These are phyloP conservation scores for Pseudonitzschia pungens DNA, from an alignment of 108 stramenopile genomes.

Conservation along the genomic window DNA sequence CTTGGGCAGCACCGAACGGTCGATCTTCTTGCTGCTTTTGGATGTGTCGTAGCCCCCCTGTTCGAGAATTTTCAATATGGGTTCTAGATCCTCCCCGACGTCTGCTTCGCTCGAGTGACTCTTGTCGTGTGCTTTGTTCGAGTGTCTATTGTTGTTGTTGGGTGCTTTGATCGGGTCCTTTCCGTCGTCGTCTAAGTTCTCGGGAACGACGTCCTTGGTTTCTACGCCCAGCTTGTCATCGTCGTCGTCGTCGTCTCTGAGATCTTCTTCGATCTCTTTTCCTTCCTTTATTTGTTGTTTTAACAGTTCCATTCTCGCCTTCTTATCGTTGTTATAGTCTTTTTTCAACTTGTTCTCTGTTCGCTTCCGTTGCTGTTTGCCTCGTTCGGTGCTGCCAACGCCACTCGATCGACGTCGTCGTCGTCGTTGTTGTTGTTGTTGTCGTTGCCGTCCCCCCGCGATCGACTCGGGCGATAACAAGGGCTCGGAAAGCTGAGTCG, in stretches of 20 bases:
- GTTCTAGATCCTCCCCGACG: constrained; percentile 8
- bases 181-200: too few relatives aligned
- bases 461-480: background rate
- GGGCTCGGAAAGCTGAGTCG: background rate
- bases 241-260: background rate
- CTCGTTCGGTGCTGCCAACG: too few relatives aligned
- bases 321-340: background rate
- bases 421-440: background rate
- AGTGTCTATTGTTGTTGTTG: background rate
- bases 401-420: too few relatives aligned
- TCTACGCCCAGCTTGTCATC: too few relatives aligned
- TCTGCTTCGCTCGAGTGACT: background rate
- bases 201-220: too few relatives aligned
- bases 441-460: background rate
- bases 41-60: constrained; percentile 23
- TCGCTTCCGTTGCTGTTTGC: background rate
- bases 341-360: constrained; percentile 1
- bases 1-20: constrained; percentile 24
- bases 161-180: too few relatives aligned
- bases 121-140: background rate
- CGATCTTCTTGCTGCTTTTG: background rate
- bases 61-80: constrained; percentile 22
- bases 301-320: background rate
- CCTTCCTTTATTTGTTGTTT: background rate
- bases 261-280: background rate